Percentiles rank a stretch among this genome's conserved stretches.
phyloP scores from a whole-genome alignment of 108 stramenopile species.

The Schizochytrium sp. region DNA sequence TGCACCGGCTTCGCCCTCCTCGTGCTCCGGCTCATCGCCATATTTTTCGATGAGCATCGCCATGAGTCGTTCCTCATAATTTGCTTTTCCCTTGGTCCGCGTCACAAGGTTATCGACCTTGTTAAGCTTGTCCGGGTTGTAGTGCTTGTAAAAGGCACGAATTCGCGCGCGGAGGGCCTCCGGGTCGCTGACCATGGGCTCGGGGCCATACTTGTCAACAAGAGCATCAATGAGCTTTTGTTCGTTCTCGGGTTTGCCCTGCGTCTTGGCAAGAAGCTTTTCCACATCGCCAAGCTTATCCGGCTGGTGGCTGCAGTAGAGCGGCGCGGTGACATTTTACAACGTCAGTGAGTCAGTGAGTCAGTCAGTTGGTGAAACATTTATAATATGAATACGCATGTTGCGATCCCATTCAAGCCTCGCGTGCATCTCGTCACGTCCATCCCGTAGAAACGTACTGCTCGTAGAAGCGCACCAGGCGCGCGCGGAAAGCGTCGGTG shows the following conservation, averaged over 20 bases:
- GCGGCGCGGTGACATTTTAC: no score
- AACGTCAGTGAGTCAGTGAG: no score
- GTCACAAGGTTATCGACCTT: neutral
- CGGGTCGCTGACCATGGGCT: constrained; percentile 44
- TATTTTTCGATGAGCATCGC: constrained; percentile 71
- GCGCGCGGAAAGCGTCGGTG: neutral
- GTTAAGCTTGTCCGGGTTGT: neutral
- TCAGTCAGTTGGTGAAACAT: no score
- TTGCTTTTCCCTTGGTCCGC: neutral
- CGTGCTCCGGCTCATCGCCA: neutral
- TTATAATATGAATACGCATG: no score
- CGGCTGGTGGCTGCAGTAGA: neutral
- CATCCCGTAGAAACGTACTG: neutral
- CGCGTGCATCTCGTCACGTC: no score
- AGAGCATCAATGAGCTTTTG: constrained; percentile 72
- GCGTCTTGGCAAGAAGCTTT: constrained; percentile 6
- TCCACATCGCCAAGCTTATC: constrained; percentile 2
- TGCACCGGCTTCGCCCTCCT: neutral
- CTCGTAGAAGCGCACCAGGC: constrained; percentile 10
- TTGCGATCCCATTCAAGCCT: no score
- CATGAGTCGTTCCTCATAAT: constrained; percentile 74
- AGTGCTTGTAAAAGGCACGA: neutral
- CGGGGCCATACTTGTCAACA: constrained; percentile 74
- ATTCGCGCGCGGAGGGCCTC: neutral
- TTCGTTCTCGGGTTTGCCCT: constrained; percentile 39